These are phyloP conservation scores for Sordariomycetes sp. DNA, from an alignment of 2,329 filamentous ascomycete species.

Conservation along the genomic window DNA sequence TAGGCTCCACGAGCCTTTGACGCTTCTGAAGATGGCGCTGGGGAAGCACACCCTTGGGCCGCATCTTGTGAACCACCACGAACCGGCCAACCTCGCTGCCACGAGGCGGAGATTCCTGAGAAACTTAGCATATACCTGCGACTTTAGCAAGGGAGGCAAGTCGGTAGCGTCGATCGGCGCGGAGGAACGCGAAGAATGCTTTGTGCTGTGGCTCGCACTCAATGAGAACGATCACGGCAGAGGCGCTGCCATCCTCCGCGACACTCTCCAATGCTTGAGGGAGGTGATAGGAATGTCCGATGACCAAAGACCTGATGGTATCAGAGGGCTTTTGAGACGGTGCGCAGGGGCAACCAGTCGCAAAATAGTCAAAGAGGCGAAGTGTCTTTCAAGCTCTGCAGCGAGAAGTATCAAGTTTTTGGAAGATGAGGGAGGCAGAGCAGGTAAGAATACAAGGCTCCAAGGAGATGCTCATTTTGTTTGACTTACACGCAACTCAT, in stretches of 20 bases:
- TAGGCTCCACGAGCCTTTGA: not conserved
- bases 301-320: not conserved
- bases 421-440: too few relatives aligned
- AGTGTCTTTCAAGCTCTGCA: not conserved
- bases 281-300: not conserved
- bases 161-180: conserved; percentile 34
- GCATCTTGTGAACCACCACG: not conserved
- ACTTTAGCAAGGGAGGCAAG: conserved; percentile 33
- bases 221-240: conserved; percentile 18
- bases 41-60: not conserved
- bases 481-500: too few relatives aligned
- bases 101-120: conserved; percentile 19
- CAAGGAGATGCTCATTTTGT: not conserved
- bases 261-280: conserved; percentile 11
- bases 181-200: conserved; percentile 19
- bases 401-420: not conserved
- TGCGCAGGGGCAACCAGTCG: not conserved
- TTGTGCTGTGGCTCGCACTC: conserved; percentile 32
- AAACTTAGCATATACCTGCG: conserved; percentile 34
- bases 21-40: not conserved
- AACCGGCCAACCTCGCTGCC: not conserved
- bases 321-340: not conserved
- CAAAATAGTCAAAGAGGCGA: not conserved
- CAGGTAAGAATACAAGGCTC: not conserved
- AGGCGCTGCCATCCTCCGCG: conserved; percentile 19